Percentiles rank a stretch among this genome's conserved stretches.
Conservation (phyloP, 2,329 filamentous ascomycete genomes). For the Stagonosporopsis cucurbitacearum region DNA sequence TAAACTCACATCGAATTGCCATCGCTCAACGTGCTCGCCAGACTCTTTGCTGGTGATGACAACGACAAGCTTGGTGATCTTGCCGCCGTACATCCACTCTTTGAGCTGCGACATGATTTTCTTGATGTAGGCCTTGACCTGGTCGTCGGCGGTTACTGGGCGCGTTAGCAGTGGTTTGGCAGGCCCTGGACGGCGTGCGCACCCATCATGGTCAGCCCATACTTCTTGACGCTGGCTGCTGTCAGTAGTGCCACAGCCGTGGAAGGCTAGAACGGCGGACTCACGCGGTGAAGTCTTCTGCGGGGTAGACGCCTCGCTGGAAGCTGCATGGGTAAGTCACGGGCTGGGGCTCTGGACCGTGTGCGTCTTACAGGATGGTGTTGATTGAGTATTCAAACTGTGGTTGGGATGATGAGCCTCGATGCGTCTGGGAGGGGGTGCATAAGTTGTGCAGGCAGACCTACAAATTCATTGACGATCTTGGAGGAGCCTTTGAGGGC, state of each 20-base stretch:
- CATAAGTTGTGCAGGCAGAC: conserved; percentile 45
- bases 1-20: conserved; percentile 86
- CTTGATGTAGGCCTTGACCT: conserved; percentile 99
- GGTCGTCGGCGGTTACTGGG: conserved; percentile 88
- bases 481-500: conserved; percentile 85
- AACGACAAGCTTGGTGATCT: conserved; percentile 96
- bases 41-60: conserved; percentile 98
- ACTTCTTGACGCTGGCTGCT: conserved; percentile 82
- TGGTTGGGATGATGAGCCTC: conserved; percentile 19
- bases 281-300: conserved; percentile 94
- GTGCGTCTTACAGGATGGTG: conserved; percentile 76
- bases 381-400: conserved; percentile 98
- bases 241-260: conserved; percentile 20
- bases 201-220: conserved; percentile 97
- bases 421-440: not conserved
- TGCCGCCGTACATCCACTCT: conserved; percentile 96
- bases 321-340: conserved; percentile 64
- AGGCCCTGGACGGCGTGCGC: conserved; percentile 31
- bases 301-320: conserved; percentile 82
- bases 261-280: conserved; percentile 39
- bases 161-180: conserved; percentile 23
- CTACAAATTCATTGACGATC: conserved; percentile 92
- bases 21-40: conserved; percentile 92
- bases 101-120: conserved; percentile 98
- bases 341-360: conserved; percentile 2